Percentiles rank a stretch among this genome's conserved stretches.
Conservation (phyloP, 306 rosid genomes). For the Quercus suber region DNA sequence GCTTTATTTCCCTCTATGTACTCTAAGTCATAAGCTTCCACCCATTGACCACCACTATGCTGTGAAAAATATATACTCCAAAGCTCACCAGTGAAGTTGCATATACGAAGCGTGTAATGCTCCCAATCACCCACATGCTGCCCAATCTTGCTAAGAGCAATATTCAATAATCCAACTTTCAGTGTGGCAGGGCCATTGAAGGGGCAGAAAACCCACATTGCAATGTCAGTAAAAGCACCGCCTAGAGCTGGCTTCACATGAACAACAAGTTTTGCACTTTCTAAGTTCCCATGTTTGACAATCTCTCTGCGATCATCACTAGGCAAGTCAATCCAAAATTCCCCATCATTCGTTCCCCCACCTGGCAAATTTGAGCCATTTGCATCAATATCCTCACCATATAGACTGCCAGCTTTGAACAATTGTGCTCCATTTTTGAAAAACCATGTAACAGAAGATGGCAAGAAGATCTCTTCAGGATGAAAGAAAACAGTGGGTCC, state of each 20-base stretch:
- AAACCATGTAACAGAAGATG: conserved; percentile 93
- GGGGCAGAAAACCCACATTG: conserved; percentile 93
- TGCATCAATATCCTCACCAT: conserved; percentile 58
- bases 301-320: conserved; percentile 46
- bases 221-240: conserved; percentile 81
- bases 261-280: conserved; percentile 67
- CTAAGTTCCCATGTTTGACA: conserved; percentile 58
- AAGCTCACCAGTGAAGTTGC: conserved; percentile 55
- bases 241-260: conserved; percentile 92
- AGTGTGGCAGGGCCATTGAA: conserved; percentile 89
- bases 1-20: conserved; percentile 49
- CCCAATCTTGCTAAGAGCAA: conserved; percentile 59
- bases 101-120: conserved; percentile 71
- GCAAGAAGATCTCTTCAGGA: conserved; percentile 77
- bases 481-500: conserved; percentile 90
- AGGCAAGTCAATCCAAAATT: conserved; percentile 87
- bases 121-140: conserved; percentile 86
- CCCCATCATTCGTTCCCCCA: conserved; percentile 62
- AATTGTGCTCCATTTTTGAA: conserved; percentile 64
- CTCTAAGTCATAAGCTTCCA: conserved; percentile 50
- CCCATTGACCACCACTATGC: conserved; percentile 61
- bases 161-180: conserved; percentile 52
- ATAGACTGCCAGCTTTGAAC: conserved; percentile 36
- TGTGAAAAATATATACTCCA: conserved; percentile 51
- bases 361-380: conserved; percentile 71